These are phyloP conservation scores for Bromus sterilis DNA, from an alignment of 176 grass and related monocot species.

Conservation along the genomic window DNA sequence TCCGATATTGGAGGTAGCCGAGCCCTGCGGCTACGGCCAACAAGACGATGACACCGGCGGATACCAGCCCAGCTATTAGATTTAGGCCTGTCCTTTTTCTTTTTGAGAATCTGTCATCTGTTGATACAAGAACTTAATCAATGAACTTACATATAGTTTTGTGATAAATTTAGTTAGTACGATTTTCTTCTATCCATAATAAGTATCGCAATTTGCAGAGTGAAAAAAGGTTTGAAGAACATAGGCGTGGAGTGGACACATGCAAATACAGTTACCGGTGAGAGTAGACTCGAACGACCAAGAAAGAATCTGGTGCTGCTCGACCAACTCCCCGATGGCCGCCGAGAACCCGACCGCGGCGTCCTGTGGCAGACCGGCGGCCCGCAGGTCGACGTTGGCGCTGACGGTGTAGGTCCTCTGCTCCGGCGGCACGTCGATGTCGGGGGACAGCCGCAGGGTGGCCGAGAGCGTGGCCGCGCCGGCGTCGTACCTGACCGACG, in stretches of 20 bases:
- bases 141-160: too few relatives aligned
- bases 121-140: too few relatives aligned
- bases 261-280: neutral
- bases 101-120: neutral
- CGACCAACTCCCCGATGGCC: slow-evolving; percentile 10
- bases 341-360: slow-evolving; percentile 49
- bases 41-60: neutral
- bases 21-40: neutral
- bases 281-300: slow-evolving; percentile 38
- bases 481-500: slow-evolving; percentile 4
- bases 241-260: too few relatives aligned
- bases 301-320: slow-evolving; percentile 24
- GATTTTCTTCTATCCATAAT: too few relatives aligned
- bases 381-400: neutral
- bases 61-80: neutral
- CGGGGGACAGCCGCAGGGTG: too few relatives aligned
- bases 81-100: neutral
- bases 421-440: too few relatives aligned
- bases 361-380: neutral
- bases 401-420: neutral
- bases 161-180: too few relatives aligned
- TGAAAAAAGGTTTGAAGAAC: neutral
- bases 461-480: neutral
- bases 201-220: too few relatives aligned
- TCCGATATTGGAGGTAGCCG: neutral